phyloP scores from a whole-genome alignment of 2,329 filamentous ascomycete species.

The Diplodia sapinea region DNA sequence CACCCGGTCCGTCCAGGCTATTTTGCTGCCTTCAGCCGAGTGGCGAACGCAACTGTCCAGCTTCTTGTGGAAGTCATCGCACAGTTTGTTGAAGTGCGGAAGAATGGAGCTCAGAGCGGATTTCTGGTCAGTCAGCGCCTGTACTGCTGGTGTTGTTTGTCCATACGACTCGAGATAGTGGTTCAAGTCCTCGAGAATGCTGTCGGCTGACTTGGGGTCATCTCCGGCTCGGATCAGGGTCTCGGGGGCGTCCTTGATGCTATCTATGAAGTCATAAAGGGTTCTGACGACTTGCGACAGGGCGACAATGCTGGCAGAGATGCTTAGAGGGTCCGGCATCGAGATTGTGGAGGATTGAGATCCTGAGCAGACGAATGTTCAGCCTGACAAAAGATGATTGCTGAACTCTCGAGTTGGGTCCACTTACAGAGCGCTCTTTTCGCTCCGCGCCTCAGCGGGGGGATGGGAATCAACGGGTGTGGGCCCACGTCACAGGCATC shows the following conservation, averaged over 20 bases:
- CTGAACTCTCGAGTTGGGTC: neutral
- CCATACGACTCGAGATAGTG: neutral
- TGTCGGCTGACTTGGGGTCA: neutral
- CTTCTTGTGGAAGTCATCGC: neutral
- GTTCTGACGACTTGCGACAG: neutral
- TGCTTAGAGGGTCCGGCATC: neutral
- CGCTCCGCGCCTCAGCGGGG: neutral
- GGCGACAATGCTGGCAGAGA: neutral
- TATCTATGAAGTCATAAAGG: neutral
- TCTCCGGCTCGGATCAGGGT: neutral
- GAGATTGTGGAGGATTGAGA: neutral
- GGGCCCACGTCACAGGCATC: neutral
- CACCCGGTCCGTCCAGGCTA: neutral
- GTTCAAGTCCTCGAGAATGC: neutral
- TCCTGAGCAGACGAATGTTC: neutral
- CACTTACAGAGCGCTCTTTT: neutral
- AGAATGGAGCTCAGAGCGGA: neutral
- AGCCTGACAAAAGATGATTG: neutral
- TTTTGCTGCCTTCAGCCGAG: neutral
- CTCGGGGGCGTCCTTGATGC: neutral
- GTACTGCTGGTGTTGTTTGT: neutral
- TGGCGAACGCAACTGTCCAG: neutral
- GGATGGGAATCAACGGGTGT: neutral
- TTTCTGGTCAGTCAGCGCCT: neutral
- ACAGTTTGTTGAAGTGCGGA: neutral